Percentiles rank a stretch among this genome's conserved stretches.
Conservation (phyloP, 2,329 filamentous ascomycete genomes). For the Cercospora zeae-maydis region DNA sequence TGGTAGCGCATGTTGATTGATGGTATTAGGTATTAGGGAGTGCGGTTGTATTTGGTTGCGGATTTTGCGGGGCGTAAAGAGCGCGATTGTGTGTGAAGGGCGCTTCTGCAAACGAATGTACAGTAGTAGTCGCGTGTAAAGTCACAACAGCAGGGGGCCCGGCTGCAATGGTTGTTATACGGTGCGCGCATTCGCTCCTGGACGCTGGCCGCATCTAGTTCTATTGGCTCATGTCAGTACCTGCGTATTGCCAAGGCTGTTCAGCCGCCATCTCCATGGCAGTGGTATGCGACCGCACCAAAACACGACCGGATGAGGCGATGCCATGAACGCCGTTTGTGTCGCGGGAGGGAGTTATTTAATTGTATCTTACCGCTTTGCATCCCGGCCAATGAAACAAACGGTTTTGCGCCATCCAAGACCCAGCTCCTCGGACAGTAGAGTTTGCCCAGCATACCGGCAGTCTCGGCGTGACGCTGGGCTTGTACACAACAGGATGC, state of each 20-base stretch:
- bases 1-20: constrained; percentile 12
- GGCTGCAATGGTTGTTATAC: background rate
- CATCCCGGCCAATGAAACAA: background rate
- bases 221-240: constrained; percentile 9
- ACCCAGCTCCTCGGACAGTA: background rate
- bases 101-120: constrained; percentile 12
- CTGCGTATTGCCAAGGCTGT: constrained; percentile 9
- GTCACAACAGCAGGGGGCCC: background rate
- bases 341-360: background rate
- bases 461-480: constrained; percentile 2
- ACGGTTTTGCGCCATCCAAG: background rate
- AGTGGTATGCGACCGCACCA: background rate
- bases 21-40: background rate
- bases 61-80: background rate
- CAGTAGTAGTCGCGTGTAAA: constrained; percentile 4
- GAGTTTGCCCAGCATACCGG: constrained; percentile 3
- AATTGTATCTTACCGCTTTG: background rate
- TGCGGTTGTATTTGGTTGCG: background rate
- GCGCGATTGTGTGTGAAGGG: background rate
- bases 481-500: constrained; percentile 1
- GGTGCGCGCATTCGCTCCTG: background rate
- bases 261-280: constrained; percentile 2
- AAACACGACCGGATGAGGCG: background rate
- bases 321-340: constrained; percentile 9
- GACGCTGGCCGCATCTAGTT: background rate